Evolutionary conservation across 2,329 filamentous ascomycete genomes (phyloP), one percentile per base, ranked within the genome.

Genomic region (Uncinocarpus reesii): DNA sequence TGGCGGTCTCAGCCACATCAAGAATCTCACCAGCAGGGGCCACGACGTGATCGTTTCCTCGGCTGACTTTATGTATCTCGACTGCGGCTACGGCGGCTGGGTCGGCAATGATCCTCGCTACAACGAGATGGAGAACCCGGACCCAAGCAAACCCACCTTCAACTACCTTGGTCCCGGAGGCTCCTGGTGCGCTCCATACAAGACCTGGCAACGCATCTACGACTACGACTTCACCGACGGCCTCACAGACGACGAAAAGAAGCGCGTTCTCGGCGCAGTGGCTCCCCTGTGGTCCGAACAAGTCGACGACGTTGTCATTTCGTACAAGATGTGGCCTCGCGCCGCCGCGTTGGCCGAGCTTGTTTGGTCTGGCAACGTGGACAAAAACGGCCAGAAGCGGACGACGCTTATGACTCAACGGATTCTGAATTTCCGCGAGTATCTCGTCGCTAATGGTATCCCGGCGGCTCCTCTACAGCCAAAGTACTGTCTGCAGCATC

Each of bases 141-240:
- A 72, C 51, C 62, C 66, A 5, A 58, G 57, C 15, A 60, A 58
- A 0, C 59, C 67, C 3, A 75, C 65, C 56, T 77, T 77, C 69
- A 78, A 78, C 66, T 78, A 72, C 57, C 66, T 65, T n/a, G 75
- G 70, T 37, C 53, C 48, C 18, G 75, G 75, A 32, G 75, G 75
- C 15, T 75, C 71, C n/a, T 78, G 75, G 75, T 78, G 75, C 56
- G 71, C 69, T 0, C 75, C 75, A 0, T 78, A 77, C 67, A 78
- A 78, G 60, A 76, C 73, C 16, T 78, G 74, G 74, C 75, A 78
- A 59, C 74, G 75, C 42, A 77, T 78, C 61, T 78, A 78, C 62
- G 67, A 76, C 65, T 78, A 71, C 58, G 75, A 78, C 62, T 77
- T 78, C 58, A 73, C 73, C 0, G 52, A 60, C 38, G 71, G 71